Evolutionary conservation across 345 rosid genomes (phyloP), one percentile per base, ranked within the genome.

Genomic region (Hibiscus trionum): DNA sequence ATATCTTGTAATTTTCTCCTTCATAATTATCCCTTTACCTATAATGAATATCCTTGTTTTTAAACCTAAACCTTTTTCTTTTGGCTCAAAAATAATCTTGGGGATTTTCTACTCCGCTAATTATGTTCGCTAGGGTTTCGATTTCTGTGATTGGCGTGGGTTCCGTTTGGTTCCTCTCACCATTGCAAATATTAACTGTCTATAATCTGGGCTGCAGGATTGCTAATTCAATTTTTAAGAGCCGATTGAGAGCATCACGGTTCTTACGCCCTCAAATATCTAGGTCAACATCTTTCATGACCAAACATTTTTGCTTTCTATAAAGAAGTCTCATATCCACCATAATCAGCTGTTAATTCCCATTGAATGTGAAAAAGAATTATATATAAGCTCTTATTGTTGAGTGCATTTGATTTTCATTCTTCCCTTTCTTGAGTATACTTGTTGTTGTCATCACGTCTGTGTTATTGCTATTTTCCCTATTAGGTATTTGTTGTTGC

Each of bases 191-290:
- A 69, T 71, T 82, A 64, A 81, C 82, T 73, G 74, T 81, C 75
- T 69, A 35, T 74, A 77, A 81, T 84, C 78, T 82, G 85, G 85
- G 76, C 79, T 80, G 86, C 87, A 88, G 88, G 88, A 79, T 69
- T 82, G 44, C 66, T 66, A 75, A 67, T 75, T 77, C 85, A 76
- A 77, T 76, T 84, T 81, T 81, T 80, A 86, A 82, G 85, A 80
- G 88, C 84, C 80, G 89, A 79, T 86, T 80, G 86, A 82, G 83
- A 82, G 72, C 19, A 7, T 56, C 63, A 58, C 64, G 55, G 80
- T 74, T 68, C 77, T 75, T 75, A 77, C 82, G 81, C 80, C 83
- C 80, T 80, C 87, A 79, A 83, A 55, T 76, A 65, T 80, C 77
- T 87, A 85, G 86, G 88, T 85, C 76, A 82, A 73, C 73, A 82